These are phyloP conservation scores for Fusarium neocosmosporiellum DNA, from an alignment of 2,329 filamentous ascomycete genomes.

Conservation along the genomic window DNA sequence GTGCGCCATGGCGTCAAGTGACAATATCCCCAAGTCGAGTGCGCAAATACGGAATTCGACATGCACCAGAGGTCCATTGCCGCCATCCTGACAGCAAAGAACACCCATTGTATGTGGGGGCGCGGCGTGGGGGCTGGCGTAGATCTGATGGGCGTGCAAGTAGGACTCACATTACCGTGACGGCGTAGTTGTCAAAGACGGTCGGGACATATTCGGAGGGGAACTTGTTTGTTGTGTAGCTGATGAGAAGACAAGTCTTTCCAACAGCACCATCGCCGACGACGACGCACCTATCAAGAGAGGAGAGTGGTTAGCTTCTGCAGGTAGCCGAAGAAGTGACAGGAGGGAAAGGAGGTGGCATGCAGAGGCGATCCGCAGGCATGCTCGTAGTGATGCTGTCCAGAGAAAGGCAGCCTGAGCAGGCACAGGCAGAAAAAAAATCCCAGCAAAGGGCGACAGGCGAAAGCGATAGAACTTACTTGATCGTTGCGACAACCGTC, in stretches of 20 bases:
- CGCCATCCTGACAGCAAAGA: slow-evolving; percentile 8
- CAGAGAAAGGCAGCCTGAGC: slow-evolving; percentile 1
- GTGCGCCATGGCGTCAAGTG: neutral
- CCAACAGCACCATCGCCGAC: slow-evolving; percentile 99
- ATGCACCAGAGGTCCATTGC: slow-evolving; percentile 4
- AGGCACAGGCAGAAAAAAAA: slow-evolving; percentile 5
- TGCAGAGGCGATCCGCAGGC: slow-evolving; percentile 32
- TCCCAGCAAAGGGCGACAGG: slow-evolving; percentile 16
- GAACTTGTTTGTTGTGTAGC: slow-evolving; percentile 99
- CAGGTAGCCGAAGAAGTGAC: neutral
- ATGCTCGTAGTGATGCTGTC: neutral
- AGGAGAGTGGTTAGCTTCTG: slow-evolving; percentile 35
- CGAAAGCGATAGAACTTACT: slow-evolving; percentile 57
- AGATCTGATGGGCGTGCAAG: slow-evolving; percentile 29
- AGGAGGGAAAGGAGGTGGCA: neutral
- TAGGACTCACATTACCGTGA: slow-evolving; percentile 94
- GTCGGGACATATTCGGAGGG: slow-evolving; percentile 99
- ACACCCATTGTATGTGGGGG: slow-evolving; percentile 23
- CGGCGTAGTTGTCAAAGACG: slow-evolving; percentile 99
- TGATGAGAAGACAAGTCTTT: slow-evolving; percentile 99
- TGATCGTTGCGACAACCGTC: slow-evolving; percentile 74
- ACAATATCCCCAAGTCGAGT: slow-evolving; percentile 5
- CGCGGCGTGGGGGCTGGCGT: slow-evolving; percentile 23
- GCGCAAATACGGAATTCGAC: slow-evolving; percentile 3
- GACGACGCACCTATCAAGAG: slow-evolving; percentile 84